phyloP scores from a whole-genome alignment of 2,329 filamentous ascomycete genomes.

The Fusarium siculi region DNA sequence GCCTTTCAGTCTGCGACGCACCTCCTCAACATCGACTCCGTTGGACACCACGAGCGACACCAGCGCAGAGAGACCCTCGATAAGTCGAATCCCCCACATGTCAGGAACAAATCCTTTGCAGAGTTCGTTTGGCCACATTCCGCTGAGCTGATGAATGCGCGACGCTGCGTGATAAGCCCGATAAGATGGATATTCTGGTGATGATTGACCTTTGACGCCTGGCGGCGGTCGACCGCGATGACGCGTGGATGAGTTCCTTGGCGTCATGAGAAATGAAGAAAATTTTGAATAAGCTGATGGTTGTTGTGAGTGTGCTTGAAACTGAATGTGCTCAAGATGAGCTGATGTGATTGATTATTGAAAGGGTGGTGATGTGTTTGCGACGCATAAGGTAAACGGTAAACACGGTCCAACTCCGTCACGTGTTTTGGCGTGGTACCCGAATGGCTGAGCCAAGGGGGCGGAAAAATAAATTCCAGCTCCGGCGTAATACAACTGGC shows the following conservation, averaged over 20 bases:
- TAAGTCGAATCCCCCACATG: neutral
- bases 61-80: neutral
- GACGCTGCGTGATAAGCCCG: neutral
- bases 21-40: neutral
- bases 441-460: neutral
- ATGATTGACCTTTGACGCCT: neutral
- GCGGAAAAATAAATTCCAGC: slow-evolving; percentile 8
- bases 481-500: neutral
- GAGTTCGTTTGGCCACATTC: neutral
- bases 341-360: neutral
- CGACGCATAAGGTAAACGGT: slow-evolving; percentile 1
- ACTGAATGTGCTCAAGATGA: neutral
- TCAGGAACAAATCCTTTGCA: neutral
- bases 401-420: neutral
- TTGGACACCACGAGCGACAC: neutral
- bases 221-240: neutral
- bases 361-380: slow-evolving; percentile 5
- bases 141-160: neutral
- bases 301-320: neutral
- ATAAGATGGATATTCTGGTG: neutral
- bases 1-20: neutral
- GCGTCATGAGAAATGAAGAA: neutral
- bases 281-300: neutral
- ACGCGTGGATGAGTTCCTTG: neutral
- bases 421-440: slow-evolving; percentile 2